Percentiles rank a stretch among this genome's conserved stretches.
Evolutionary conservation across 2,329 filamentous ascomycete species (phyloP).

Genomic region (Lecanicillium sp.): DNA sequence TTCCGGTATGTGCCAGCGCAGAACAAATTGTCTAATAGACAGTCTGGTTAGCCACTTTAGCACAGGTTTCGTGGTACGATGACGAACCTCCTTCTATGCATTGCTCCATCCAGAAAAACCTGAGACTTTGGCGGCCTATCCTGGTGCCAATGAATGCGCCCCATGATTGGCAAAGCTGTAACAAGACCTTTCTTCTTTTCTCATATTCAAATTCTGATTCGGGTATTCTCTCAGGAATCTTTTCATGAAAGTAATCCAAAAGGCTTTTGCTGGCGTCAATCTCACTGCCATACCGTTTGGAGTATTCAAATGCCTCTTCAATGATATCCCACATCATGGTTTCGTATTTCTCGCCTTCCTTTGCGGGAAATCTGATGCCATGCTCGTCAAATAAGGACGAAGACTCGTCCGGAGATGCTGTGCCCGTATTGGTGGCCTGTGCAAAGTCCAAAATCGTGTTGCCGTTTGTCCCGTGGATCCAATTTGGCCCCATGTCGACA

Average conservation of each 20-base stretch:
- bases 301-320: constrained; percentile 57
- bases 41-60: too few relatives aligned
- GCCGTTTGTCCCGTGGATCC: constrained; percentile 66
- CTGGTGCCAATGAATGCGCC: constrained; percentile 63
- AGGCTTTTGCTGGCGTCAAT: constrained; percentile 41
- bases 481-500: constrained; percentile 64
- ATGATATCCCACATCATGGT: constrained; percentile 60
- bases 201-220: constrained; percentile 31
- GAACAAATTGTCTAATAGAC: constrained; percentile 45
- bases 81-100: constrained; percentile 58
- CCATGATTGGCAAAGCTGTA: constrained; percentile 56
- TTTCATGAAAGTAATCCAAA: constrained; percentile 42
- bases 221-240: constrained; percentile 36
- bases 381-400: constrained; percentile 48
- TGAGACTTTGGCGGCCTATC: constrained; percentile 57
- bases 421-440: constrained; percentile 46
- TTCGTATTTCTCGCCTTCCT: constrained; percentile 38
- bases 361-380: constrained; percentile 39
- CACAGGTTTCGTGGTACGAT: too few relatives aligned
- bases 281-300: constrained; percentile 44
- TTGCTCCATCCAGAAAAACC: constrained; percentile 72
- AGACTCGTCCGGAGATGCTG: constrained; percentile 40
- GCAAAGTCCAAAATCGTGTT: constrained; percentile 65
- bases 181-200: constrained; percentile 32
- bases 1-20: constrained; percentile 51